These are phyloP conservation scores for Petunia secreta DNA, from an alignment of 257 asterid genomes.

Conservation along the genomic window DNA sequence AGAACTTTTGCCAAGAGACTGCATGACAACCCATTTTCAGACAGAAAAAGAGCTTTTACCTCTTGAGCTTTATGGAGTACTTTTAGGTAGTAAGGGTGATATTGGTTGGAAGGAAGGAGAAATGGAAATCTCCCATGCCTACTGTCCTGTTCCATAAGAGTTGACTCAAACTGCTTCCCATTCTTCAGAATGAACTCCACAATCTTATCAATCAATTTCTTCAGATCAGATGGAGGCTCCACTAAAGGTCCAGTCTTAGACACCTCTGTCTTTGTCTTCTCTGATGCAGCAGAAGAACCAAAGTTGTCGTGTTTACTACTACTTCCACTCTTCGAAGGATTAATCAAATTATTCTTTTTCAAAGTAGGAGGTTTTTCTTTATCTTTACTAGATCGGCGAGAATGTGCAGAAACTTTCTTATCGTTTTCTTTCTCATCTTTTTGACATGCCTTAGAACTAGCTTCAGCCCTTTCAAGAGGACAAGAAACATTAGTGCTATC, in stretches of 20 bases:
- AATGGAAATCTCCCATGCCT: slow-evolving; percentile 76
- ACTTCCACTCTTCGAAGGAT: slow-evolving; percentile 48
- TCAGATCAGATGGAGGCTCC: slow-evolving; percentile 87
- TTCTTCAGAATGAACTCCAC: slow-evolving; percentile 76
- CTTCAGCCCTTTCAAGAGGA: slow-evolving; percentile 42
- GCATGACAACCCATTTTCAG: neutral
- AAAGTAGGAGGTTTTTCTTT: slow-evolving; percentile 52
- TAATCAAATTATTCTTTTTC: slow-evolving; percentile 62
- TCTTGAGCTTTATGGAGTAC: slow-evolving; percentile 66
- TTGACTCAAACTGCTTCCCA: slow-evolving; percentile 82
- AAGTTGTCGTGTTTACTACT: slow-evolving; percentile 47
- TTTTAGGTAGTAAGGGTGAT: slow-evolving; percentile 75
- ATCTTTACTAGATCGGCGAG: slow-evolving; percentile 38
- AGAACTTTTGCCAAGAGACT: neutral
- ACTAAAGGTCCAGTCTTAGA: slow-evolving; percentile 45
- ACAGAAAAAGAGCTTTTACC: slow-evolving; percentile 49
- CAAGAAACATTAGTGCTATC: slow-evolving; percentile 34
- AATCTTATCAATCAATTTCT: slow-evolving; percentile 71
- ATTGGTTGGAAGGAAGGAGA: slow-evolving; percentile 78
- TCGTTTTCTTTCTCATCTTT: slow-evolving; percentile 47
- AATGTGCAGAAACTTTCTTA: slow-evolving; percentile 39
- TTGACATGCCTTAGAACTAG: slow-evolving; percentile 35
- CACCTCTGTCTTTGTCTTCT: slow-evolving; percentile 41
- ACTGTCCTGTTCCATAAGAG: slow-evolving; percentile 77
- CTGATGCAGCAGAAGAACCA: slow-evolving; percentile 37